Evolutionary conservation across 129 eudicot species (phyloP), one percentile per base, ranked within the genome.

Genomic region (Chrysanthemum seticuspe): DNA sequence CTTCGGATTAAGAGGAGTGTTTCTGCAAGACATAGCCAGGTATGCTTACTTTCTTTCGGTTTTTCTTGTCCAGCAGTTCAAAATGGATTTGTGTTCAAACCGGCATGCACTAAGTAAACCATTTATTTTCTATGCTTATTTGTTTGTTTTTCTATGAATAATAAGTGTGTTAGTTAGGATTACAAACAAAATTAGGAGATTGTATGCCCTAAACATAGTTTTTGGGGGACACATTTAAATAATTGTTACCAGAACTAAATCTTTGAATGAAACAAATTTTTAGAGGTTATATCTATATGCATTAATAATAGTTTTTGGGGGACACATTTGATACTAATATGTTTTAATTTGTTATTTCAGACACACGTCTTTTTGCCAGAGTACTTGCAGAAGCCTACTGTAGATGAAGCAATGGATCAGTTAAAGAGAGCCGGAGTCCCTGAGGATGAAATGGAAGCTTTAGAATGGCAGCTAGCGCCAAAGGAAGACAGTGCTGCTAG

Each of bases 21-120:
- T 58, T 77, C 97, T 75, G 97, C 99, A 15, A 90, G 90, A 73
- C 93, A 80, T 67, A 94, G 97, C 83, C 99, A 90, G 87, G 97
- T 87, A 80, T 25, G 60, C 62, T 66, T 59, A 34, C 12, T 49
- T 21, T 34, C 34, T 45, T 40, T 16, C 70, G 2, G 16, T 4
- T 54, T 7, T 2, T 0, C 21, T 56, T 6, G 16, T 16, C 34
- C 34, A 29, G 0, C 34, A 29, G 3, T 3, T 29, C 34, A 29
- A 29, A 29, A 29, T 29, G 34, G 34, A 29, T 29, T 29, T 29
- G 3, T 29, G 34, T 29, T 29, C 34, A 29, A 29, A 29, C 4
- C 4, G 4, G 34, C 34, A 29, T 29, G 34, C 34, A 1, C 4
- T 29, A 29, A 29, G 34, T 3, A 29, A 29, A 29, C 34, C 34